Base-by-base conservation (phyloP, 495 filamentous ascomycete genomes). In the Aspergillus hancockii region DNA sequence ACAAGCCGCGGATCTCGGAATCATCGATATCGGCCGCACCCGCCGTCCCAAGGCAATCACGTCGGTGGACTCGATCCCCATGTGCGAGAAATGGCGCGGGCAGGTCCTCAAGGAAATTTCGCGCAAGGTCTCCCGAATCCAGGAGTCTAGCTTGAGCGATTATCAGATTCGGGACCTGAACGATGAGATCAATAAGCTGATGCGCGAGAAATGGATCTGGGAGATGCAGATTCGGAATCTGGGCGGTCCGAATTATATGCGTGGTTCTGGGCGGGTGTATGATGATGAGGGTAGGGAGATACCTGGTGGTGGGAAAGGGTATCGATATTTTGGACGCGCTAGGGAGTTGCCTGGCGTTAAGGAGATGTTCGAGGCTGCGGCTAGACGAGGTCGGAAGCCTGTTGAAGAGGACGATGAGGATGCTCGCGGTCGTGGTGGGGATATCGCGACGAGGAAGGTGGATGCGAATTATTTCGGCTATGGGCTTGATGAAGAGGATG, bases 121-220 rank as follows among this genome's bases (percentile, higher is more conserved):
- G 56, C 91, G 94, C 71, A 98, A 98, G 74, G 90, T 98, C 21
- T 88, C 91, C 49, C 89, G 91, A 65, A 98, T 98, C 79, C 94
- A 98, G 71, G 95, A 98, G 63, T 74, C 80, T 8, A 87, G 87
- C 30, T 82, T 98, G 14, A 90, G 86, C 75, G 94, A 98, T 79
- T 97, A 87, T 79, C 94, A 98, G 79, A 93, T 98, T 75, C 88
- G 94, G 58, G 94, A 98, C 73, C 81, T 98, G 63, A 98, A 98
- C 75, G 94, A 98, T 74, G 95, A 98, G 77, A 96, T 98, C 81
- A 98, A 98, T 78, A 96, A 96, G 75, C 84, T 95, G 51, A 97
- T 98, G 90, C 88, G 92, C 53, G 94, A 98, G 81, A 98, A 98
- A 74, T 90, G 92, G 79, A 90, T 94, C 82, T 98, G 94, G 94